These are phyloP conservation scores for Cyberlindnera samutprakarnensis DNA, from an alignment of 805 yeast species.

Conservation along the genomic window DNA sequence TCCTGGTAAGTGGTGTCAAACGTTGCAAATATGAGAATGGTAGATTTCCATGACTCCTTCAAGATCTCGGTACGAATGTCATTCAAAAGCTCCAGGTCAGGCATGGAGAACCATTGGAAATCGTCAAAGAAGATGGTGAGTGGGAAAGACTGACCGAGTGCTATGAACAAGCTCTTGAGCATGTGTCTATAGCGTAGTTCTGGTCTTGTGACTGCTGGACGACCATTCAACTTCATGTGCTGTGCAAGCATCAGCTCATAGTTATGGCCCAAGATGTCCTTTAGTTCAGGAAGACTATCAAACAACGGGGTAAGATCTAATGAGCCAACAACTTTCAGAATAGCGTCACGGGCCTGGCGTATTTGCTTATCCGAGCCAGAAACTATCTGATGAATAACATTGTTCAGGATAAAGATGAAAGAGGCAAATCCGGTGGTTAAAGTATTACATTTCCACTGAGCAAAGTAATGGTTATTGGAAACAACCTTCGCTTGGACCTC, in stretches of 20 bases:
- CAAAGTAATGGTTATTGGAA: constrained; percentile 23
- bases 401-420: constrained; percentile 31
- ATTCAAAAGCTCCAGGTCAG: constrained; percentile 22
- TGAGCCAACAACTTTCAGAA: constrained; percentile 30
- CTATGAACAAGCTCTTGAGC: constrained; percentile 34
- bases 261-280: constrained; percentile 34
- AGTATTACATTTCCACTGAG: constrained; percentile 23
- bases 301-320: constrained; percentile 34
- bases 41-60: constrained; percentile 18
- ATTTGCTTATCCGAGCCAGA: constrained; percentile 29
- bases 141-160: constrained; percentile 32
- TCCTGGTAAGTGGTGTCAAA: constrained; percentile 10
- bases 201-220: constrained; percentile 21
- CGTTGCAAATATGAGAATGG: constrained; percentile 22
- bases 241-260: constrained; percentile 24
- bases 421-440: constrained; percentile 29
- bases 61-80: constrained; percentile 22
- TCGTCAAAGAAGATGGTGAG: constrained; percentile 40
- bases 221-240: constrained; percentile 6
- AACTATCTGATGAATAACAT: constrained; percentile 34
- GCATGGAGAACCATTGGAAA: constrained; percentile 34
- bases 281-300: constrained; percentile 37
- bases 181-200: constrained; percentile 36
- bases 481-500: constrained; percentile 31
- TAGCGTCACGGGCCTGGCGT: constrained; percentile 32